Evolutionary conservation across 352 stramenopile genomes (phyloP), one percentile per base, ranked within the genome.

Genomic region (Phytophthora lateralis): DNA sequence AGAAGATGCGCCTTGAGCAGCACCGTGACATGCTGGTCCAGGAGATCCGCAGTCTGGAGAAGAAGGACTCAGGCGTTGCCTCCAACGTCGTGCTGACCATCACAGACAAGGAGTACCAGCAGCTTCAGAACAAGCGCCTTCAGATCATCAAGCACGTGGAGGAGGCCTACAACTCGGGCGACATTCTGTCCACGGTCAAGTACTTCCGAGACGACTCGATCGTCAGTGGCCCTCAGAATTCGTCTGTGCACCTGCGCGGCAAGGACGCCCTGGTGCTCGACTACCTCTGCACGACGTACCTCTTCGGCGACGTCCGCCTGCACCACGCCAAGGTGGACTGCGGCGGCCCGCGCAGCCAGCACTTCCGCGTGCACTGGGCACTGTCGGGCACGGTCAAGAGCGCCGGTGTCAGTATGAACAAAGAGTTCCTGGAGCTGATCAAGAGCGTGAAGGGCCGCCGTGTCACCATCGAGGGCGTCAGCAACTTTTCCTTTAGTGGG

Each of bases 131-230:
- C 44, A 78, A 82, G 34, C 84, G 86, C n/a, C 64, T 89, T 44
- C 75, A 89, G 50, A 90, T 93, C 59, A 95, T 95, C 54, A 88
- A 92, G 60, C 77, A 76, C 37, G 73, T 95, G 7, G 82, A 93
- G 45, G 73, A 89, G 21, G 84, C 85, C 24, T 95, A 93, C 72
- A 93, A 93, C 67, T 79, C 71, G 32, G 80, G 82, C 7, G 82
- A 92, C 52, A 92, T 95, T 30, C 69, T 88, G 11, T 80, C 83
- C 17, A 91, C 80, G 30, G 74, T 92, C 53, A 71, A 91, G 66
- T 86, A 90, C 60, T 86, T 95, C 44, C 86, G 86, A n/a, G 86
- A 95, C 57, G 86, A 95, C 62, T 95, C 86, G 66, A 95, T 95
- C 61, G 82, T 95, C 32, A 91, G 82, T 41, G 86, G 86, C 0